phyloP scores from a whole-genome alignment of 129 eudicot genomes.

The Escallonia herrerae region DNA sequence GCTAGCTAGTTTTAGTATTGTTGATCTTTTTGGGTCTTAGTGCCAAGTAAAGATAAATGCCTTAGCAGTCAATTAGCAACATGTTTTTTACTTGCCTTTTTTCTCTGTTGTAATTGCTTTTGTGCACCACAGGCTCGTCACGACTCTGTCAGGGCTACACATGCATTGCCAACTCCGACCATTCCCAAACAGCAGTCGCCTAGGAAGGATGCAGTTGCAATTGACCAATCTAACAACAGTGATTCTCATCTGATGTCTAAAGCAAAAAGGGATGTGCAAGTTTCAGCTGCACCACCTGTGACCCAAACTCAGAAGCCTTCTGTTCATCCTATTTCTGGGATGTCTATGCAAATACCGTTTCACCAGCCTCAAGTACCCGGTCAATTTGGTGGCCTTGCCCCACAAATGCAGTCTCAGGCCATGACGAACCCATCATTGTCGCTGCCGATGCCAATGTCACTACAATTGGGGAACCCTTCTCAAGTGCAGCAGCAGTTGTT shows the following conservation, averaged over 20 bases:
- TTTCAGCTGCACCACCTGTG: constrained; percentile 35
- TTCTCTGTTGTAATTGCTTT: not conserved
- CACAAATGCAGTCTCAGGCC: constrained; percentile 66
- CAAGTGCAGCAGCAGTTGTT: constrained; percentile 49
- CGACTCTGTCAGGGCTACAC: constrained; percentile 38
- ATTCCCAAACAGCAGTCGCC: constrained; percentile 51
- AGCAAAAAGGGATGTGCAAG: constrained; percentile 41
- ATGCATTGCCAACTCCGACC: constrained; percentile 42
- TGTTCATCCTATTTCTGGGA: constrained; percentile 40
- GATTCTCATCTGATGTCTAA: constrained; percentile 40
- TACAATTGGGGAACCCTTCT: constrained; percentile 46
- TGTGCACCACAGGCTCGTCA: constrained; percentile 59
- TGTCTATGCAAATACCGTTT: constrained; percentile 50
- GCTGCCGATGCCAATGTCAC: constrained; percentile 52
- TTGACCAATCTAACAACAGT: constrained; percentile 30
- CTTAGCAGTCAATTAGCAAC: no score
- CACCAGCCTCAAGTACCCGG: constrained; percentile 57
- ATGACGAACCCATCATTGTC: constrained; percentile 52
- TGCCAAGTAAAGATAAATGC: no score
- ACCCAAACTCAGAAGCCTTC: constrained; percentile 50
- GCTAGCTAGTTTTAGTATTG: no score
- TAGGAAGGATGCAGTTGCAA: constrained; percentile 33
- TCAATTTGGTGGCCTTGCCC: constrained; percentile 67
- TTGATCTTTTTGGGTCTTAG: no score
- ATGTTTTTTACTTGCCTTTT: not conserved